Percentiles rank a stretch among this genome's conserved stretches.
Conservation (phyloP, 768 basidiomycete genomes). For the Trametes coccinea region DNA sequence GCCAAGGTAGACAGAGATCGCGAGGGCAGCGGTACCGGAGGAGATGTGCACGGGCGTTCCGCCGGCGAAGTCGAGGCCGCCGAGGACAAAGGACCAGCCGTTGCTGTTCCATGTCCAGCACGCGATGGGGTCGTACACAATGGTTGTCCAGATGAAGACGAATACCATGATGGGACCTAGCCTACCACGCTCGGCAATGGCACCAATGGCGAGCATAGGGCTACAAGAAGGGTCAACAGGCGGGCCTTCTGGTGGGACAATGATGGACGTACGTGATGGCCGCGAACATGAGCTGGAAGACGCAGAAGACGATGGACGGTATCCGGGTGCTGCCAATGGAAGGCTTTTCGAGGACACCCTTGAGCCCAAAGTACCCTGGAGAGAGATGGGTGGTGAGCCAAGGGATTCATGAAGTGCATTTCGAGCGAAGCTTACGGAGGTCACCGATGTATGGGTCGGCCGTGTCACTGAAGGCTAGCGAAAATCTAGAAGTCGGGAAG, state of each 20-base stretch:
- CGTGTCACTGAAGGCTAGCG: conserved; percentile 82
- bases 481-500: conserved; percentile 45
- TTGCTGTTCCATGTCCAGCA: conserved; percentile 95
- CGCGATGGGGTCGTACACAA: conserved; percentile 90
- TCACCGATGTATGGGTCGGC: conserved; percentile 74
- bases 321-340: conserved; percentile 72
- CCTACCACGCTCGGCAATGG: conserved; percentile 85
- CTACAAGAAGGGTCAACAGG: conserved; percentile 38
- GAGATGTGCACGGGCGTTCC: conserved; percentile 97
- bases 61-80: conserved; percentile 90
- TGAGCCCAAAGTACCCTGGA: conserved; percentile 80
- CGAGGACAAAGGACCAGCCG: conserved; percentile 74
- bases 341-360: conserved; percentile 70
- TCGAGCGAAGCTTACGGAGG: conserved; percentile 52
- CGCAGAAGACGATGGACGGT: conserved; percentile 73
- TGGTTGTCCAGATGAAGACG: conserved; percentile 84
- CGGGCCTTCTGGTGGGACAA: neutral
- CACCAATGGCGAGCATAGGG: conserved; percentile 88
- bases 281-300: conserved; percentile 92
- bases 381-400: neutral
- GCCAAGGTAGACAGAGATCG: conserved; percentile 88
- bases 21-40: conserved; percentile 89
- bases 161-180: conserved; percentile 88
- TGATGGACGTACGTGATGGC: conserved; percentile 66
- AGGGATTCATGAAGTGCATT: neutral